Base-by-base conservation (phyloP, 306 rosid species). In the Fragaria iinumae region DNA sequence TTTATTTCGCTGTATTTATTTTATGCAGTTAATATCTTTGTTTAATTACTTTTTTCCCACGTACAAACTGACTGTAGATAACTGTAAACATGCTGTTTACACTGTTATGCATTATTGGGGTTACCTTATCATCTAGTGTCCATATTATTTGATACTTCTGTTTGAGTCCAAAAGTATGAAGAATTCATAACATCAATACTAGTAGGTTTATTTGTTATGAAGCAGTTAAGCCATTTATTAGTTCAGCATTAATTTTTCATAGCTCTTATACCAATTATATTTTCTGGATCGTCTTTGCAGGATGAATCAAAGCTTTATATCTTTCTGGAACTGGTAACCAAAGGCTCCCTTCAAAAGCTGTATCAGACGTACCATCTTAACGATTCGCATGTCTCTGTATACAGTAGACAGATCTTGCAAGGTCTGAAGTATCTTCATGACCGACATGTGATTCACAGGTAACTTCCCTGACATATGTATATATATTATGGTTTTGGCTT, bases 341-440 rank as follows among this genome's bases (percentile, higher is more conserved):
- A 88, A 81, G 97, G 99, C 73, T 95, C 99, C 88, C 93, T 95
- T 20, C 79, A 82, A 83, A 88, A 65, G 47, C 90, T 95, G 74
- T 92, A 88, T 79, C 89, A 75, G 67, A 87, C 69, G 41, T 89
- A 82, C 74, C 77, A 77, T 75, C 97, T 95, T 65, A 77, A 81
- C 76, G 98, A 95, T 63, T 87, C 99, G 16, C 96, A 88, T 73
- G 97, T 92, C 71, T 89, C 97, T 69, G 89, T 88, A 47, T 95
- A 95, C 76, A 90, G 97, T 66, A 90, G 96, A 85, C 99, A 95
- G 81, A 92, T 95, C 78, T 84, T 92, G 75, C 86, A 62, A 53
- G 99, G 99, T 83, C 87, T 95, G 86, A 95, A 90, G 90, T 92
- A 95, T 84, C 97, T 95, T 79, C 99, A 92, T 69, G 97, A 95